Evolutionary conservation across 148 eudicot species (phyloP).

Genomic region (Diospyros lotus): DNA sequence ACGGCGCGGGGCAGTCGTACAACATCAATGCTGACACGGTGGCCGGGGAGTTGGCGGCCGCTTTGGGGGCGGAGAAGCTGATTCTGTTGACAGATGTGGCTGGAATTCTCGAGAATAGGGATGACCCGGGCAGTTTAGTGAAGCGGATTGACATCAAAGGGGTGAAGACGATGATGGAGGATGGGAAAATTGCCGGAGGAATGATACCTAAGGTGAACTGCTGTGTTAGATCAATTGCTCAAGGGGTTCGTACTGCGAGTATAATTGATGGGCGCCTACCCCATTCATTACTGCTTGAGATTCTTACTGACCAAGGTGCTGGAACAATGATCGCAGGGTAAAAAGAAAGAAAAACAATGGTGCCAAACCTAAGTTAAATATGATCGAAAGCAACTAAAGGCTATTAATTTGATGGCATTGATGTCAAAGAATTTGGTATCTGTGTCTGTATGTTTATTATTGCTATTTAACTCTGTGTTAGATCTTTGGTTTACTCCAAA

Average conservation of each 20-base stretch:
- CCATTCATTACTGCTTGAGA: constrained; percentile 67
- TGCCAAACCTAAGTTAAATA: too few relatives aligned
- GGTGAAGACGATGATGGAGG: constrained; percentile 60
- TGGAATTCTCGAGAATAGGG: constrained; percentile 60
- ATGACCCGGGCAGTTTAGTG: constrained; percentile 58
- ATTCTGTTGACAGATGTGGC: constrained; percentile 78
- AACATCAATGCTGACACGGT: constrained; percentile 84
- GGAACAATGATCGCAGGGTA: constrained; percentile 87
- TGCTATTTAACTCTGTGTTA: too few relatives aligned
- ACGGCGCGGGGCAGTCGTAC: constrained; percentile 54
- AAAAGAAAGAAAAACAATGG: neutral
- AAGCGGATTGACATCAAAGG: constrained; percentile 74
- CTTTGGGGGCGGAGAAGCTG: constrained; percentile 78
- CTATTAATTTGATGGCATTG: too few relatives aligned
- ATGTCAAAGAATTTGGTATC: too few relatives aligned
- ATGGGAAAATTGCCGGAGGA: constrained; percentile 78
- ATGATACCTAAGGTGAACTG: constrained; percentile 92
- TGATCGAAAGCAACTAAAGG: too few relatives aligned
- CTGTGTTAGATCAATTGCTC: constrained; percentile 65
- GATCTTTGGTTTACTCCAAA: too few relatives aligned
- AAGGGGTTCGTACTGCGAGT: constrained; percentile 78
- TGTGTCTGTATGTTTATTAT: too few relatives aligned
- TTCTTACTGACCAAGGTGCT: constrained; percentile 78
- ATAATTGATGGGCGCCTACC: constrained; percentile 71
- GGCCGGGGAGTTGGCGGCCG: constrained; percentile 78